Conservation (phyloP, 352 stramenopile genomes). For the Globisporangium paroecandrum region DNA sequence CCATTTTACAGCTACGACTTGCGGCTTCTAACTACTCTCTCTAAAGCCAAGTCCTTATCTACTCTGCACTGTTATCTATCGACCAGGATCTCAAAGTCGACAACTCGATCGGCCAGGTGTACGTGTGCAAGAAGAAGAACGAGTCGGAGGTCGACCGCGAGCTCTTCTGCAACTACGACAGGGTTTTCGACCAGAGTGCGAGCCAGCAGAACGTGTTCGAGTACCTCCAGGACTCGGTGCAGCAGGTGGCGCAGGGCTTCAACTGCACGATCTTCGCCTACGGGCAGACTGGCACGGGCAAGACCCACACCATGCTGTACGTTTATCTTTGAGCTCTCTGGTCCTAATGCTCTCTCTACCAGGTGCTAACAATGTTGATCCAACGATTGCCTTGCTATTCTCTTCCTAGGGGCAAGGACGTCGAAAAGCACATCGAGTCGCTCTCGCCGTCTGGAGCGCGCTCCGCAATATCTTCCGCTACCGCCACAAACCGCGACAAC, state of each 20-base stretch:
- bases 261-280: slow-evolving; percentile 93
- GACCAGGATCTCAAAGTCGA: slow-evolving; percentile 32
- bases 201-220: slow-evolving; percentile 75
- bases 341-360: background rate
- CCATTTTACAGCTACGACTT: background rate
- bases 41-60: background rate
- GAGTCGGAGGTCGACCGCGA: slow-evolving; percentile 42
- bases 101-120: slow-evolving; percentile 27
- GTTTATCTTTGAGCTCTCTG: slow-evolving; percentile 4
- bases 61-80: background rate
- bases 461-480: slow-evolving; percentile 1
- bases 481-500: slow-evolving; percentile 19
- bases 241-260: slow-evolving; percentile 81
- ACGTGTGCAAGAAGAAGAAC: slow-evolving; percentile 50
- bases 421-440: slow-evolving; percentile 41
- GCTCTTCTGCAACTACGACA: slow-evolving; percentile 63
- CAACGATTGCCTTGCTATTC: background rate
- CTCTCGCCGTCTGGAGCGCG: background rate
- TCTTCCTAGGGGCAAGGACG: slow-evolving; percentile 41
- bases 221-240: slow-evolving; percentile 63
- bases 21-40: background rate
- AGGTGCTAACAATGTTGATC: slow-evolving; percentile 6
- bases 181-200: slow-evolving; percentile 56
- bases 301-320: slow-evolving; percentile 89
- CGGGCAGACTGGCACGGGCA: slow-evolving; percentile 87